Conservation (phyloP, 2,329 filamentous ascomycete species). For the Triangularia verruculosa region DNA sequence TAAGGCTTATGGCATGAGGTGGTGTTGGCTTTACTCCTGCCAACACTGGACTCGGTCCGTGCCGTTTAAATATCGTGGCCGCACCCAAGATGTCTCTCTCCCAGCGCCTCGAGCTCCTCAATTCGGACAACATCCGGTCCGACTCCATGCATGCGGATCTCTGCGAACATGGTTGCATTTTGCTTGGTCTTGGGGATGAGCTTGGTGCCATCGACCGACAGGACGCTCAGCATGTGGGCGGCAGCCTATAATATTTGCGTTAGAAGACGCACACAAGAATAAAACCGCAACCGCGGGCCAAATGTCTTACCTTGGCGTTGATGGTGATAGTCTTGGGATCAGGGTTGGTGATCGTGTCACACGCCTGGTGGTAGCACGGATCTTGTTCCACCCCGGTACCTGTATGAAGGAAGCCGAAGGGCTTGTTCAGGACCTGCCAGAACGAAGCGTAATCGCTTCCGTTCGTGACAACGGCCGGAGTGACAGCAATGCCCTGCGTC, state of each 20-base stretch:
- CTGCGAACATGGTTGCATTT: slow-evolving; percentile 27
- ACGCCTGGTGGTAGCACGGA: slow-evolving; percentile 37
- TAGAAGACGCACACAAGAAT: not conserved
- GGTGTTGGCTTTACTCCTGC: not conserved
- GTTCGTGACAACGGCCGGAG: slow-evolving; percentile 32
- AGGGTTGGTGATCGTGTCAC: slow-evolving; percentile 35
- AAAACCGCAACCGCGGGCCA: too few relatives aligned
- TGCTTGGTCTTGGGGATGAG: slow-evolving; percentile 33
- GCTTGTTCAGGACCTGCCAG: slow-evolving; percentile 35
- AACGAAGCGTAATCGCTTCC: slow-evolving; percentile 30
- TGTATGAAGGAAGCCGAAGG: slow-evolving; percentile 37
- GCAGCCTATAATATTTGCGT: slow-evolving; percentile 25
- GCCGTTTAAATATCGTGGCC: slow-evolving; percentile 32
- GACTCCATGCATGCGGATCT: slow-evolving; percentile 22
- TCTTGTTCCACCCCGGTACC: slow-evolving; percentile 30
- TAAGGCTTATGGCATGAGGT: not conserved
- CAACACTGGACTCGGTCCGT: not conserved
- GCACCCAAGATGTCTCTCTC: slow-evolving; percentile 36
- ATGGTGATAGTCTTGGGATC: slow-evolving; percentile 32
- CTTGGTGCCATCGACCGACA: slow-evolving; percentile 32
- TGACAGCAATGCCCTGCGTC: slow-evolving; percentile 28
- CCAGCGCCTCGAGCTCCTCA: slow-evolving; percentile 35
- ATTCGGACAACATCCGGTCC: slow-evolving; percentile 27
- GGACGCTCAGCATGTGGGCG: slow-evolving; percentile 33
- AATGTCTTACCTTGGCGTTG: slow-evolving; percentile 35